Conservation (phyloP, 495 filamentous ascomycete genomes). For the Staphylotrichum tortipilum region DNA sequence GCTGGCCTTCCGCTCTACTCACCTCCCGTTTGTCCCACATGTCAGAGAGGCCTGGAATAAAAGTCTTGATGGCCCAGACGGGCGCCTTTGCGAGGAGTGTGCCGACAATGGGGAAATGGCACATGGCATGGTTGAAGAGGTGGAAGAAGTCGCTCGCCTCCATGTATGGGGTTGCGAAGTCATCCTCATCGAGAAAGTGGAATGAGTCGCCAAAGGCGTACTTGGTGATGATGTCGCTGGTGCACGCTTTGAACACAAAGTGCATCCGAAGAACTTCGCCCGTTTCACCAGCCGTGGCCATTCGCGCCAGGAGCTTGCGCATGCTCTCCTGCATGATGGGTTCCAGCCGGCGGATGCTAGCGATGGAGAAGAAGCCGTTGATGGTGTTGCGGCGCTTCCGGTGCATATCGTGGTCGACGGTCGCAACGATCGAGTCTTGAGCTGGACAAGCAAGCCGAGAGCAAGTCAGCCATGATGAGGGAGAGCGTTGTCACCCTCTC, state of each 20-base stretch:
- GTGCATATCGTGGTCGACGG: constrained; percentile 7
- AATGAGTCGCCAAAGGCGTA: constrained; percentile 10
- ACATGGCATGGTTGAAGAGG: not conserved
- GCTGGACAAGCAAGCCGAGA: not conserved
- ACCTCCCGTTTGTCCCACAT: not conserved
- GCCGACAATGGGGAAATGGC: not conserved
- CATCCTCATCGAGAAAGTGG: not conserved
- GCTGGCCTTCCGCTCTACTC: too few species aligned
- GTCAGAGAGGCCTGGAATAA: not conserved
- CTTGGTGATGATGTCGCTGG: constrained; percentile 11
- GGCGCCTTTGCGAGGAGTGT: not conserved
- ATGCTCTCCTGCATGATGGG: constrained; percentile 1
- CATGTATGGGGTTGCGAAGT: not conserved
- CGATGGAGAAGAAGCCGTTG: constrained; percentile 8
- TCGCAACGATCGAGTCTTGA: constrained; percentile 3
- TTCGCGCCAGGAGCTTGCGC: not conserved
- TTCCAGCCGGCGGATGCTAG: constrained; percentile 4
- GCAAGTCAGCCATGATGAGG: too few species aligned
- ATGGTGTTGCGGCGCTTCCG: constrained; percentile 9
- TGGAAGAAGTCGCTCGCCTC: constrained; percentile 2
- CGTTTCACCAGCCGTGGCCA: not conserved
- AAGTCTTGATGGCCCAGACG: not conserved
- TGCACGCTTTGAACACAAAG: constrained; percentile 3
- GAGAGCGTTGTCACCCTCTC: not conserved
- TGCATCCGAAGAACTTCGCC: constrained; percentile 1